Evolutionary conservation across 2,329 filamentous ascomycete genomes (phyloP), one percentile per base, ranked within the genome.

Genomic region (Fusarium sp.): DNA sequence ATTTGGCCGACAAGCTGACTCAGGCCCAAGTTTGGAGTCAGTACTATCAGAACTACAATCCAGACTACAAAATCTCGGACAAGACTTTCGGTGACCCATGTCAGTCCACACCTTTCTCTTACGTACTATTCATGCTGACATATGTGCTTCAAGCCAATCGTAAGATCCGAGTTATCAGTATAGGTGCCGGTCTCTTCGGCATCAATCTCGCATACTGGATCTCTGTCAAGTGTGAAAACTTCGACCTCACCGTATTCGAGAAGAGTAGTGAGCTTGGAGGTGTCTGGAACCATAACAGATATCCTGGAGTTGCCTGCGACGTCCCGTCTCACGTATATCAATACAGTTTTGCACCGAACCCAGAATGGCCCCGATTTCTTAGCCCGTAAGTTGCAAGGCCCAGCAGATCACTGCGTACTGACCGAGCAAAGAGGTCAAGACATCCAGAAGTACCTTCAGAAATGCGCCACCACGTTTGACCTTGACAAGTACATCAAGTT

Each of bases 201-300:
- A 38, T 38, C 35, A 54, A 54, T 8, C n/a, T 54, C 11, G 51
- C 51, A 1, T 54, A 54, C 24, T 54, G 51, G 35, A n/a, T 54
- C 2, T 38, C 51, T 6, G 10, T 6, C 13, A 38, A 54, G 6
- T 54, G 35, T 5, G 18, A 54, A 3, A 54, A 39, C 24, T 28
- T 54, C 6, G 35, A 54, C 0, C 51, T 54, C 18, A 39, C 24
- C 2, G 10, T 39, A 2, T 38, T 38, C 10, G 51, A 54, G 7
- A 54, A 54, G 35, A 54, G 51, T 2, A 22, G 24, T 13, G 20
- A 54, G 7, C 51, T 54, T 0, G 35, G 51, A n/a, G 51, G 51
- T 10, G 51, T 54, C 35, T 54, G 51, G 51, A 38, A 38, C 24
- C 35, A 54, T 8, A 54, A 54, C 13, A 54, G 51, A 54, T 54